Evolutionary conservation across 2,329 filamentous ascomycete genomes (phyloP).

Genomic region (Aspergillus novofumigatus): DNA sequence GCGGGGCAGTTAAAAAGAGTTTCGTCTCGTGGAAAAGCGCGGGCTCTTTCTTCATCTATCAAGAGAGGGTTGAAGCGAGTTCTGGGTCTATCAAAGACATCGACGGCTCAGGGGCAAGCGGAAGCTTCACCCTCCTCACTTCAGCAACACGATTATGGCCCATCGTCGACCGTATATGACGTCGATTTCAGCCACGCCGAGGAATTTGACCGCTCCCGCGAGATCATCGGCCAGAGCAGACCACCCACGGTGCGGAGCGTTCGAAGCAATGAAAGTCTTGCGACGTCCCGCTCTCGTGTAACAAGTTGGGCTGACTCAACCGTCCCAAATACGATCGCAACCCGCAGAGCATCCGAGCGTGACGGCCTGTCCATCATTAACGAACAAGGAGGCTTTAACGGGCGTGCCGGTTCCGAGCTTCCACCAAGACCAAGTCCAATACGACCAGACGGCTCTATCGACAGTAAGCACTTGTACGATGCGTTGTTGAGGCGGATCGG

Average conservation of each 20-base stretch:
- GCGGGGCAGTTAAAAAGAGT: slow-evolving; percentile 1
- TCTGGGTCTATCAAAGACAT: slow-evolving; percentile 31
- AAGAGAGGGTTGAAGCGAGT: slow-evolving; percentile 40
- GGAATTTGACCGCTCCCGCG: background rate
- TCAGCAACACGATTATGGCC: slow-evolving; percentile 6
- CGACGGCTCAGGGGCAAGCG: slow-evolving; percentile 15
- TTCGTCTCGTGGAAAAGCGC: slow-evolving; percentile 24
- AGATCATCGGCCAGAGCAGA: background rate
- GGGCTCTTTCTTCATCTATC: slow-evolving; percentile 39
- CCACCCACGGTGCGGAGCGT: slow-evolving; percentile 20
- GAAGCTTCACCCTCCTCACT: slow-evolving; percentile 21
- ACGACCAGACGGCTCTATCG: slow-evolving; percentile 22
- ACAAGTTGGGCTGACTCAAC: slow-evolving; percentile 49
- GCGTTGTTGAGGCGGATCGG: slow-evolving; percentile 41
- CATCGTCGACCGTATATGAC: background rate
- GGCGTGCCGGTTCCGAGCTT: background rate
- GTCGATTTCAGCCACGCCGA: slow-evolving; percentile 7
- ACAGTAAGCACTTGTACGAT: slow-evolving; percentile 41
- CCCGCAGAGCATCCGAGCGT: slow-evolving; percentile 28
- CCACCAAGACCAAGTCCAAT: background rate
- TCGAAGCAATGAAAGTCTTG: slow-evolving; percentile 31
- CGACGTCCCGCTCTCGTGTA: slow-evolving; percentile 40
- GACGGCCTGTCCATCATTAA: slow-evolving; percentile 43
- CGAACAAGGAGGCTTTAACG: slow-evolving; percentile 33
- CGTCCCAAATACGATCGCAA: slow-evolving; percentile 37